Conservation (phyloP, 2,329 filamentous ascomycete species). For the Pseudogymnoascus verrucosus region DNA sequence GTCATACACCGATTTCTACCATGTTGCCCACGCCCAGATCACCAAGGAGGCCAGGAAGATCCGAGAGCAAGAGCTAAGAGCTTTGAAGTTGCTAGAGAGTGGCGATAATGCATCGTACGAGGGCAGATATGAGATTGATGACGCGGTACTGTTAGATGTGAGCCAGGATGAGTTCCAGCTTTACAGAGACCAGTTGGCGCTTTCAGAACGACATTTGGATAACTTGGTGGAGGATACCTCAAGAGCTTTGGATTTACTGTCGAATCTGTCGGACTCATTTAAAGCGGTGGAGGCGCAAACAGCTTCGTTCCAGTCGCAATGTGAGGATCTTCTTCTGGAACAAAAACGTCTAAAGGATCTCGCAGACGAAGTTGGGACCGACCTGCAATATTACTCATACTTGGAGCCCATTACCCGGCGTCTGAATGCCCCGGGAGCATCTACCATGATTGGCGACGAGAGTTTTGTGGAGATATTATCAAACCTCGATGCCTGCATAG, state of each 20-base stretch:
- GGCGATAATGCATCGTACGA: constrained; percentile 46
- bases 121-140: constrained; percentile 49
- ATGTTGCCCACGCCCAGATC: constrained; percentile 50
- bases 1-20: constrained; percentile 73
- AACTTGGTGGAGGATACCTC: constrained; percentile 70
- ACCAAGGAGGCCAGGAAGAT: constrained; percentile 39
- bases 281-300: constrained; percentile 82
- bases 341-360: constrained; percentile 72
- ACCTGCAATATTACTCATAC: constrained; percentile 91
- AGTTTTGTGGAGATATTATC: constrained; percentile 83
- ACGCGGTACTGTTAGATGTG: constrained; percentile 64
- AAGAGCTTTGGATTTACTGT: constrained; percentile 65
- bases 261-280: constrained; percentile 77
- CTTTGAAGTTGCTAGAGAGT: constrained; percentile 27
- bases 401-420: constrained; percentile 83
- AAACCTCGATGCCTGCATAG: constrained; percentile 82
- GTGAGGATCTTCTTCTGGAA: constrained; percentile 76
- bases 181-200: constrained; percentile 72
- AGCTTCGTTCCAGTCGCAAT: constrained; percentile 85
- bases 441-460: constrained; percentile 73
- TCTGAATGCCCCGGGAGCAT: constrained; percentile 85
- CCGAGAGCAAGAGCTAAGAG: constrained; percentile 14
- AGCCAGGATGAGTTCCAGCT: constrained; percentile 80
- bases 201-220: constrained; percentile 76
- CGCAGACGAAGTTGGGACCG: constrained; percentile 76